Evolutionary conservation across 352 stramenopile genomes (phyloP).

Genomic region (Elongisporangium undulatum): DNA sequence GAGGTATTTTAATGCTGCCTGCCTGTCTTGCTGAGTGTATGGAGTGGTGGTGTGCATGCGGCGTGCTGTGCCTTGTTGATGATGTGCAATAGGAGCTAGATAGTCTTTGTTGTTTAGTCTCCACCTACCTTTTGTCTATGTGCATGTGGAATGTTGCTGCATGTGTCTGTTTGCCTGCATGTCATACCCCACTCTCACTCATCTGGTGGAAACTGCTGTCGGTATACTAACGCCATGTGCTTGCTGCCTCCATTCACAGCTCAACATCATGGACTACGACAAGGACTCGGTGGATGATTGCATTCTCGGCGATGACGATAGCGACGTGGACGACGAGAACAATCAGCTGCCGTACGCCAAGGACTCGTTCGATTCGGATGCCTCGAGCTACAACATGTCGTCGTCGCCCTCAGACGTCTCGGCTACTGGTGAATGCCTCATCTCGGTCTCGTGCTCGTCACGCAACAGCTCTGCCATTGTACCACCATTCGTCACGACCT

Average conservation of each 20-base stretch:
- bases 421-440: conserved; percentile 32
- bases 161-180: neutral
- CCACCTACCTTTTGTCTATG: neutral
- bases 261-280: conserved; percentile 48
- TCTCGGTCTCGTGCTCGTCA: neutral
- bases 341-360: conserved; percentile 62
- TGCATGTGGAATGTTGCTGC: conserved; percentile 3
- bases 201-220: neutral
- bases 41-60: neutral
- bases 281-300: conserved; percentile 29
- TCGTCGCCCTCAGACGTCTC: conserved; percentile 67
- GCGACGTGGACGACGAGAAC: conserved; percentile 28
- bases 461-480: neutral
- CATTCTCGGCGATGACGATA: conserved; percentile 56
- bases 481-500: neutral
- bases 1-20: conserved; percentile 25
- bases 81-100: neutral
- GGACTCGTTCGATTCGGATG: conserved; percentile 41
- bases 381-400: conserved; percentile 37
- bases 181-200: neutral
- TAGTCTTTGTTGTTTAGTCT: conserved; percentile 2
- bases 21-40: conserved; percentile 2
- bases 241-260: neutral
- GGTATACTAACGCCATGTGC: conserved; percentile 1
- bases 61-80: neutral